Evolutionary conservation across 2,329 filamentous ascomycete species (phyloP).

Genomic region (Sordariomycetes sp.): DNA sequence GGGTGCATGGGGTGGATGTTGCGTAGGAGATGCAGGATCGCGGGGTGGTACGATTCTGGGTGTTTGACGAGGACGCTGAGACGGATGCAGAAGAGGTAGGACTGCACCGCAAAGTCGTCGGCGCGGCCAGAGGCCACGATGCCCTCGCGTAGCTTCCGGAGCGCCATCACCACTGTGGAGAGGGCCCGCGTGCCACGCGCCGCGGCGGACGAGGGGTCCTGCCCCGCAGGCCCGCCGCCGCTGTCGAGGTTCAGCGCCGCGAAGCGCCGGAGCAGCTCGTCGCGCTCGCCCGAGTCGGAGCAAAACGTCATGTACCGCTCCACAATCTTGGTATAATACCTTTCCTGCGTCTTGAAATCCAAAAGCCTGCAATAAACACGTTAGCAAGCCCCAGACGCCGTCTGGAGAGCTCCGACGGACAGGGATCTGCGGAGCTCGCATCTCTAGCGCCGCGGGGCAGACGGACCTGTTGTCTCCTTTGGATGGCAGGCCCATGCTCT

Average conservation of each 20-base stretch:
- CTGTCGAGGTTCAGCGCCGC: constrained; percentile 36
- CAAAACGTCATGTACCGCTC: constrained; percentile 86
- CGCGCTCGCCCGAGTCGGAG: constrained; percentile 55
- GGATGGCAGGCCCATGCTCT: constrained; percentile 72
- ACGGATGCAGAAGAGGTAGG: constrained; percentile 84
- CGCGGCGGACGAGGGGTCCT: constrained; percentile 6
- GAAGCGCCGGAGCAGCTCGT: constrained; percentile 64
- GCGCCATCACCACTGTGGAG: constrained; percentile 62
- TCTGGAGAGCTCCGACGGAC: not conserved
- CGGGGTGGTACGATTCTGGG: constrained; percentile 81
- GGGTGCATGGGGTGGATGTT: constrained; percentile 54
- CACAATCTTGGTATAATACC: constrained; percentile 77
- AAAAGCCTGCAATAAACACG: constrained; percentile 38
- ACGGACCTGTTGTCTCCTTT: constrained; percentile 76
- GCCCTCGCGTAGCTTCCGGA: constrained; percentile 85
- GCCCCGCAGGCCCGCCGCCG: not conserved
- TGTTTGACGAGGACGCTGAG: constrained; percentile 69
- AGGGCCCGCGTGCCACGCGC: constrained; percentile 46
- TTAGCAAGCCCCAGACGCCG: not conserved
- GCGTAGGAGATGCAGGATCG: constrained; percentile 66
- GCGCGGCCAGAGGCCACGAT: constrained; percentile 65
- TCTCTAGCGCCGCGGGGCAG: not conserved
- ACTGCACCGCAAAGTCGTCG: constrained; percentile 75
- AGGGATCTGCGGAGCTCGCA: not conserved
- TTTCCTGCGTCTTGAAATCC: constrained; percentile 66